Conservation (phyloP, 352 stramenopile genomes). For the Globisporangium sylvaticum region DNA sequence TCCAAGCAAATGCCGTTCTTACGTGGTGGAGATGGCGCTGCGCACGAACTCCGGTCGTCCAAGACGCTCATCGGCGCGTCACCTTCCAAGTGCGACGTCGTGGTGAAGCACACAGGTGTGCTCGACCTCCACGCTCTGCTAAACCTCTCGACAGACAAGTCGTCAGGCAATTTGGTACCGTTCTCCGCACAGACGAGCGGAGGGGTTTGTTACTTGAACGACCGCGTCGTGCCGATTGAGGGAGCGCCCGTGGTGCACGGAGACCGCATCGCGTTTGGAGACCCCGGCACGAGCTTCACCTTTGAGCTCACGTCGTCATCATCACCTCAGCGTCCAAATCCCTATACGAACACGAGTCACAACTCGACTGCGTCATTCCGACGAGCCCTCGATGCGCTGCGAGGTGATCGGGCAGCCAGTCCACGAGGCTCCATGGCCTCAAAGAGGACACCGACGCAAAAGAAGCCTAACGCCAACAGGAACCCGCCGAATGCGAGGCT, state of each 20-base stretch:
- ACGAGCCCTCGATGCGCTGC: conserved; percentile 38
- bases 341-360: conserved; percentile 7
- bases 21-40: conserved; percentile 1
- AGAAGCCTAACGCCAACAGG: neutral
- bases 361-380: conserved; percentile 35
- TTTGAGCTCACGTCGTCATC: conserved; percentile 35
- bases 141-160: conserved; percentile 33
- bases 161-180: conserved; percentile 42
- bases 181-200: conserved; percentile 24
- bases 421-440: neutral
- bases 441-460: neutral
- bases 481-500: neutral
- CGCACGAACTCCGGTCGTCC: conserved; percentile 47
- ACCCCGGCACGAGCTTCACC: conserved; percentile 35
- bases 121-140: conserved; percentile 59
- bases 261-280: conserved; percentile 55
- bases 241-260: conserved; percentile 51
- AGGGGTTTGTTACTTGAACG: conserved; percentile 55
- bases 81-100: conserved; percentile 49
- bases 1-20: conserved; percentile 41
- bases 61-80: conserved; percentile 57
- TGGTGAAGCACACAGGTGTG: conserved; percentile 33
- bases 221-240: conserved; percentile 29
- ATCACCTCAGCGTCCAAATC: conserved; percentile 2
- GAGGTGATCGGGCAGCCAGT: conserved; percentile 28